These are phyloP conservation scores for Mesotaenium endlicherianum DNA, from an alignment of 139 green algal genomes.

Conservation along the genomic window DNA sequence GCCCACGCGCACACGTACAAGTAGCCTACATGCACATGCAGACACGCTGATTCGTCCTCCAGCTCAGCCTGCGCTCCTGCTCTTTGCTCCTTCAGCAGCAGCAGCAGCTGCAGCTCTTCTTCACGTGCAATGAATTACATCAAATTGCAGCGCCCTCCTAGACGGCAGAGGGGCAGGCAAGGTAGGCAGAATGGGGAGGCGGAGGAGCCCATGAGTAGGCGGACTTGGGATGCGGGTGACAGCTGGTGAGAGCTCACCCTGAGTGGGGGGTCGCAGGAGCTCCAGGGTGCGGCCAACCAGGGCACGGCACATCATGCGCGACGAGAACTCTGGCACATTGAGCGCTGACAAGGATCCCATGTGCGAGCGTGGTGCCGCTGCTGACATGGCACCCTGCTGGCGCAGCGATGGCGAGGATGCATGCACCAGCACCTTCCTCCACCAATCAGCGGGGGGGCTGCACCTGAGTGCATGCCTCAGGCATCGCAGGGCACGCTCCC, in stretches of 20 bases:
- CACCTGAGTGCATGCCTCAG: conserved; percentile 3
- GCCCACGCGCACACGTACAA: too few relatives aligned
- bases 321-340: conserved; percentile 27
- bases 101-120: neutral
- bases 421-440: neutral
- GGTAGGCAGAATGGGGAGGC: neutral
- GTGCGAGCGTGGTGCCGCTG: neutral
- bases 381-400: neutral
- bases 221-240: neutral
- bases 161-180: neutral
- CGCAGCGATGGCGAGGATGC: neutral
- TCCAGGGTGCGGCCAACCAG: conserved; percentile 28
- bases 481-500: neutral
- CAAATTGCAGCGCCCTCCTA: neutral
- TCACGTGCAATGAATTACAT: neutral
- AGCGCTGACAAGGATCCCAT: too few relatives aligned
- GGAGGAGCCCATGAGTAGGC: neutral
- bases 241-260: neutral
- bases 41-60: too few relatives aligned
- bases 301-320: conserved; percentile 12
- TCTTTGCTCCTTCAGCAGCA: neutral
- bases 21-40: too few relatives aligned
- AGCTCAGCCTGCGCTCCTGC: too few relatives aligned
- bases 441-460: neutral
- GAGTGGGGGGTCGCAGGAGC: neutral